phyloP scores from a whole-genome alignment of 768 basidiomycete species.

The Hericium coralloides region DNA sequence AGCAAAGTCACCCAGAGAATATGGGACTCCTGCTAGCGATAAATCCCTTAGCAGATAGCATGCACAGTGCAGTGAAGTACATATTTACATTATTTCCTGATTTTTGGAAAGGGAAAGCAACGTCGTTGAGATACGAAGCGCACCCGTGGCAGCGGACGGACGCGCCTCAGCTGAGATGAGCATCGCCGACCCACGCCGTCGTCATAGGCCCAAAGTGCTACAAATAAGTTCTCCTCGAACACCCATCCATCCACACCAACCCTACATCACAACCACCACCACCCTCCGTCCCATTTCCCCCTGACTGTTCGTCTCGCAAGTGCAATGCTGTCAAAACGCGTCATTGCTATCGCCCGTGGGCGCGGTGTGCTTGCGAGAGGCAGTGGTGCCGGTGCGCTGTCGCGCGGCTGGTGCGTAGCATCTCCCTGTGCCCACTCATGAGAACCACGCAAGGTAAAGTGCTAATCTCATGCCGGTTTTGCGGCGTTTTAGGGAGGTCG shows the following conservation, averaged over 20 bases:
- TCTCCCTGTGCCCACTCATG: no score
- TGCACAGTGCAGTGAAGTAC: no score
- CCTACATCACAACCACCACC: not conserved
- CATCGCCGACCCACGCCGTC: not conserved
- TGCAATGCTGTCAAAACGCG: constrained; percentile 14
- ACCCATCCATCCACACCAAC: not conserved
- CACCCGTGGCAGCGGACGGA: not conserved
- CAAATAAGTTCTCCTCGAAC: not conserved
- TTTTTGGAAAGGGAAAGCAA: no score
- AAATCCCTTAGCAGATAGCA: no score
- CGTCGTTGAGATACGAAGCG: not conserved
- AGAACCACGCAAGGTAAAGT: no score
- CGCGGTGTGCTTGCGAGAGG: constrained; percentile 9
- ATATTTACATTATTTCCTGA: no score
- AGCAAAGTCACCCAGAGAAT: no score
- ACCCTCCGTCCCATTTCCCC: not conserved
- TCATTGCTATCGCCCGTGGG: constrained; percentile 12
- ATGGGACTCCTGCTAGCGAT: no score
- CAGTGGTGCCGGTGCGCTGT: constrained; percentile 6
- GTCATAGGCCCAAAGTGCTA: not conserved
- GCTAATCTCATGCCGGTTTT: no score
- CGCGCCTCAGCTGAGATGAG: not conserved
- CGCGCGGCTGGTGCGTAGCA: constrained; percentile 12
- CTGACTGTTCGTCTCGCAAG: not conserved
- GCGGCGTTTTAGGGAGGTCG: constrained; percentile 31